These are phyloP conservation scores for Elsinoe australis DNA, from an alignment of 2,329 filamentous ascomycete genomes.

Conservation along the genomic window DNA sequence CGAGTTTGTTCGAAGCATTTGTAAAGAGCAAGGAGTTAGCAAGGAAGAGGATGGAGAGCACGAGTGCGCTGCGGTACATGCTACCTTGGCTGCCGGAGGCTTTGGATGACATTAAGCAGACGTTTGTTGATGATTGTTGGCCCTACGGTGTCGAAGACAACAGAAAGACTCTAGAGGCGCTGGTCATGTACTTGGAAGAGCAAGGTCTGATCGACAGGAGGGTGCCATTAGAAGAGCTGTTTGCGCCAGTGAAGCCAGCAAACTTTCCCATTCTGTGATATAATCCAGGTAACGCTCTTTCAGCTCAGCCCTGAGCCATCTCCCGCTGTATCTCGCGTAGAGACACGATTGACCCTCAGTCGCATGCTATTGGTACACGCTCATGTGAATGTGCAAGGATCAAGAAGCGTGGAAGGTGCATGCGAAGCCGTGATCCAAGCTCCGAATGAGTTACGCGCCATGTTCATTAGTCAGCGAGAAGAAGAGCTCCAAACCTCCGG, in stretches of 20 bases:
- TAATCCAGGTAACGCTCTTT: background rate
- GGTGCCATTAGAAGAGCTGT: constrained; percentile 29
- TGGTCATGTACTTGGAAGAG: constrained; percentile 28
- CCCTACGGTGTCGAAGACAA: constrained; percentile 31
- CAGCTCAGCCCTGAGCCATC: too few species aligned
- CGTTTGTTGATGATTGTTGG: constrained; percentile 33
- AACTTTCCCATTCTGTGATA: constrained; percentile 10
- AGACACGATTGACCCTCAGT: too few species aligned
- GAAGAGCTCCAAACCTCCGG: too few species aligned
- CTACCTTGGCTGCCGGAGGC: constrained; percentile 31
- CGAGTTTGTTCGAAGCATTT: constrained; percentile 30
- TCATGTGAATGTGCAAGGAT: too few species aligned
- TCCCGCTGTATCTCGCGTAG: too few species aligned
- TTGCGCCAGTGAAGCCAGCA: constrained; percentile 23
- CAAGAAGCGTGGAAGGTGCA: too few species aligned
- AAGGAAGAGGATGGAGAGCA: constrained; percentile 26
- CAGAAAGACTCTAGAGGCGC: constrained; percentile 28
- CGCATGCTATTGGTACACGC: too few species aligned
- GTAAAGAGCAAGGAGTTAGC: constrained; percentile 31
- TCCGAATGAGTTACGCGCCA: too few species aligned
- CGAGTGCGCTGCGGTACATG: constrained; percentile 30
- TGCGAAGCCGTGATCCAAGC: too few species aligned
- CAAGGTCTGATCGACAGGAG: constrained; percentile 29
- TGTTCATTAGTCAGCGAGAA: too few species aligned
- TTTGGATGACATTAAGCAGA: constrained; percentile 31